Conservation (phyloP, 352 stramenopile species). For the Phytophthora melonis region DNA sequence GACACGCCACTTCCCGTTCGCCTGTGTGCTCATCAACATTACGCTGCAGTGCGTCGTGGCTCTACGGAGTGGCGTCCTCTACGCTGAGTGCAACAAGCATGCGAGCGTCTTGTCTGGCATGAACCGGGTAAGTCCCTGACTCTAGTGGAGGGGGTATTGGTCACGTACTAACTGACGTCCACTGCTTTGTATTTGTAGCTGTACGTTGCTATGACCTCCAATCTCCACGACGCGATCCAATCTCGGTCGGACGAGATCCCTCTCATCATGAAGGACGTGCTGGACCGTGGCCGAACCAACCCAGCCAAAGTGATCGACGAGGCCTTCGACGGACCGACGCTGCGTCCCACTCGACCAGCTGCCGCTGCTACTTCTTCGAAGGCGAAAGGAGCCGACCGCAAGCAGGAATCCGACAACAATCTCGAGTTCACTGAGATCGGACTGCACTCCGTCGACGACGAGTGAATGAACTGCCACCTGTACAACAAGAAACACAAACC, state of each 20-base stretch:
- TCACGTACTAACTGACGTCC: neutral
- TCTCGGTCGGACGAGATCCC: constrained; percentile 58
- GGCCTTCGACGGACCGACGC: constrained; percentile 31
- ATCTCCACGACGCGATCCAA: constrained; percentile 58
- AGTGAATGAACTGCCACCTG: constrained; percentile 7
- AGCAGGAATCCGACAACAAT: constrained; percentile 39
- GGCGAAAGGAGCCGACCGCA: constrained; percentile 14
- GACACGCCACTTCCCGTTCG: constrained; percentile 76
- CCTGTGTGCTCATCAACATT: constrained; percentile 80
- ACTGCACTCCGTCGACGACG: constrained; percentile 57
- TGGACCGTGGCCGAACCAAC: constrained; percentile 52
- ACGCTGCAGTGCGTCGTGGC: constrained; percentile 73
- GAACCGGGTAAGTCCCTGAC: constrained; percentile 50
- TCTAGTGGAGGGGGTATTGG: neutral
- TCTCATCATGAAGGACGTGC: constrained; percentile 64
- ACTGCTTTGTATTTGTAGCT: constrained; percentile 43
- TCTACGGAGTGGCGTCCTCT: constrained; percentile 75
- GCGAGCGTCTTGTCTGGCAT: constrained; percentile 59
- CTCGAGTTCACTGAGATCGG: constrained; percentile 76
- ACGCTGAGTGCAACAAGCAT: constrained; percentile 73
- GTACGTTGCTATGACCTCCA: constrained; percentile 48
- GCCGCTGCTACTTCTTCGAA: constrained; percentile 10
- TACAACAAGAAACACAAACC: neutral
- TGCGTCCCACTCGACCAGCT: constrained; percentile 20
- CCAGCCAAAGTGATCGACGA: constrained; percentile 54